Conservation (phyloP, 2,329 filamentous ascomycete species). For the Pseudopyricularia cyperi region DNA sequence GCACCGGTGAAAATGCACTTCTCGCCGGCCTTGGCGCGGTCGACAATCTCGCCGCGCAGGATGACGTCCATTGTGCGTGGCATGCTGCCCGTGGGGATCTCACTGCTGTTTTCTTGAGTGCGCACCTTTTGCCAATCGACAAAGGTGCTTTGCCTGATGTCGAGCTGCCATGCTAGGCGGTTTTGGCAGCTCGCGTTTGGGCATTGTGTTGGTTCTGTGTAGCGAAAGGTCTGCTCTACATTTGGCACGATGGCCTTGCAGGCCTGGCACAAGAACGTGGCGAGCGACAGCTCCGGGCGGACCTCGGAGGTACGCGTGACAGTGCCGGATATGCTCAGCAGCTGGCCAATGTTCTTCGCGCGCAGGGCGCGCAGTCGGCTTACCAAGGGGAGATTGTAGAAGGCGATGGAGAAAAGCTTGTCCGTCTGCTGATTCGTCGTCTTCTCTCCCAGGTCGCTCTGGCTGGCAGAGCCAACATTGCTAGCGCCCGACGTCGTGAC, state of each 20-base stretch:
- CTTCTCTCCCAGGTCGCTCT: conserved; percentile 56
- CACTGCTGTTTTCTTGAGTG: conserved; percentile 94
- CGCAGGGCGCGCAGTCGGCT: conserved; percentile 76
- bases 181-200: conserved; percentile 82
- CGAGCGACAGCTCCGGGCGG: conserved; percentile 79
- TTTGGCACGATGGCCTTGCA: conserved; percentile 79
- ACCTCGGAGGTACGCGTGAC: conserved; percentile 96
- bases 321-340: conserved; percentile 92
- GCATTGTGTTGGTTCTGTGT: conserved; percentile 92
- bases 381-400: conserved; percentile 84
- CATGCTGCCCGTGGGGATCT: conserved; percentile 98
- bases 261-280: conserved; percentile 81
- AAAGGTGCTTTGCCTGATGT: conserved; percentile 93
- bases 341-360: conserved; percentile 79
- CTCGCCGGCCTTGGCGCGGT: conserved; percentile 91
- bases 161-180: conserved; percentile 85
- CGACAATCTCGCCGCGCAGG: conserved; percentile 90
- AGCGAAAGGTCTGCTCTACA: conserved; percentile 93
- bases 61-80: conserved; percentile 96
- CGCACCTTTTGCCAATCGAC: conserved; percentile 99
- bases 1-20: conserved; percentile 97
- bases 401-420: conserved; percentile 85
- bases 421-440: conserved; percentile 91
- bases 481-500: conserved; percentile 56
- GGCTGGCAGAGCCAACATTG: conserved; percentile 46